Evolutionary conservation across 2,329 filamentous ascomycete species (phyloP).

Genomic region (Ophiobolus disseminans): DNA sequence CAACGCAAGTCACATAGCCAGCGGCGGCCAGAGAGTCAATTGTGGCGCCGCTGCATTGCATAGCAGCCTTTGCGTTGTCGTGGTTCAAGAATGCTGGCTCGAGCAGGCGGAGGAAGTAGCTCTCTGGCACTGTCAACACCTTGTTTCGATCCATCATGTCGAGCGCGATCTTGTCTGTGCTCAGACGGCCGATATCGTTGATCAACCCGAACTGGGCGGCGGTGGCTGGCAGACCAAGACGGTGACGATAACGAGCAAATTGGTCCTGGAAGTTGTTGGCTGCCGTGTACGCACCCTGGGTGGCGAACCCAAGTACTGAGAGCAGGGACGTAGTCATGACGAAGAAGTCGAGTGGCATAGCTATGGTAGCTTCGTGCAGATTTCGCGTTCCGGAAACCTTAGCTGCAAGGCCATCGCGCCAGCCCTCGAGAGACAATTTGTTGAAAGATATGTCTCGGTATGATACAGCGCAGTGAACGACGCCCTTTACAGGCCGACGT

Average conservation of each 20-base stretch:
- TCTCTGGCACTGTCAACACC: constrained; percentile 1
- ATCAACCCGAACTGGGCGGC: constrained; percentile 29
- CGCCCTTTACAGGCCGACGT: not conserved
- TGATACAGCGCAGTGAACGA: constrained; percentile 1
- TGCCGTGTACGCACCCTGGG: constrained; percentile 21
- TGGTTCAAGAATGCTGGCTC: constrained; percentile 8
- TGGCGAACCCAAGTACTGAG: constrained; percentile 15
- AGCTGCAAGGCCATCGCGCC: constrained; percentile 9
- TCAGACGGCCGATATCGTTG: constrained; percentile 18
- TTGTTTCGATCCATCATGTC: constrained; percentile 7
- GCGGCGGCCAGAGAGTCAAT: constrained; percentile 5
- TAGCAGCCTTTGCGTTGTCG: too few species aligned
- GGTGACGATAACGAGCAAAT: constrained; percentile 12
- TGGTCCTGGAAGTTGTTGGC: constrained; percentile 18
- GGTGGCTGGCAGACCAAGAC: constrained; percentile 9
- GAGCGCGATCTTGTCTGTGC: constrained; percentile 3
- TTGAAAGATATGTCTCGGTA: constrained; percentile 6
- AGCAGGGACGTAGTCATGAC: constrained; percentile 23
- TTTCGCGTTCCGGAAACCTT: constrained; percentile 31
- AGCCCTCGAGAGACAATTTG: not conserved
- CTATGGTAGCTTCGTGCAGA: constrained; percentile 17
- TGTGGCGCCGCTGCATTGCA: not conserved
- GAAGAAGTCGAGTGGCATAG: constrained; percentile 27
- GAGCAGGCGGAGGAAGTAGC: constrained; percentile 8
- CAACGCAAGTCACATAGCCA: constrained; percentile 4